Percentiles rank a stretch among this genome's conserved stretches.
phyloP scores from a whole-genome alignment of 2,329 filamentous ascomycete species.

The Hypoxylon sp. region DNA sequence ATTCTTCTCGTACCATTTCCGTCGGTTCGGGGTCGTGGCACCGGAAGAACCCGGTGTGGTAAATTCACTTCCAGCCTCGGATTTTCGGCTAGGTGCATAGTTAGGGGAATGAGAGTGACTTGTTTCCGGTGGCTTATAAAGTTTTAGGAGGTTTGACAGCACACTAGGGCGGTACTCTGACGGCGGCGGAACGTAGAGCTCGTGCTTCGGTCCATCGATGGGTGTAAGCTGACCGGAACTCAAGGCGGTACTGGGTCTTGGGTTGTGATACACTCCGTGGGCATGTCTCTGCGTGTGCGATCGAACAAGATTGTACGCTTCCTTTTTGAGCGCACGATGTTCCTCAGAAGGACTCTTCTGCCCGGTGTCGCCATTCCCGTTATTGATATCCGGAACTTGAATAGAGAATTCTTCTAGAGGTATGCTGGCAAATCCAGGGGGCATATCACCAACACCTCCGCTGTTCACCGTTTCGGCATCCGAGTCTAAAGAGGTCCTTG shows the following conservation, averaged over 20 bases:
- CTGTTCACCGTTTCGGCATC: slow-evolving; percentile 50
- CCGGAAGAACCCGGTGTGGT: slow-evolving; percentile 57
- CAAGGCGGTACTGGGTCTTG: slow-evolving; percentile 26
- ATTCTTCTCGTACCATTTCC: slow-evolving; percentile 64
- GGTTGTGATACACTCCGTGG: slow-evolving; percentile 33
- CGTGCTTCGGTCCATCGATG: slow-evolving; percentile 55
- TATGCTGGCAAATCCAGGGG: slow-evolving; percentile 47
- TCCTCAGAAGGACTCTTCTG: slow-evolving; percentile 42
- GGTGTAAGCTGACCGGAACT: slow-evolving; percentile 47
- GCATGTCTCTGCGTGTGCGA: slow-evolving; percentile 54
- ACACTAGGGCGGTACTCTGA: slow-evolving; percentile 60
- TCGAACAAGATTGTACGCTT: slow-evolving; percentile 59
- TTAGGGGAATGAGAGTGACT: slow-evolving; percentile 39
- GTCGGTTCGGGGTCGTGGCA: slow-evolving; percentile 57
- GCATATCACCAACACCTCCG: slow-evolving; percentile 46
- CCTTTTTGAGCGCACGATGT: slow-evolving; percentile 50
- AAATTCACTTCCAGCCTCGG: slow-evolving; percentile 45
- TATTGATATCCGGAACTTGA: slow-evolving; percentile 31
- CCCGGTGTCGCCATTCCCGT: slow-evolving; percentile 21
- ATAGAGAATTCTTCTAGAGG: slow-evolving; percentile 51
- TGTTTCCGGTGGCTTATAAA: slow-evolving; percentile 58
- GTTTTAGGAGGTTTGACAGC: slow-evolving; percentile 60
- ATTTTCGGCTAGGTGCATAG: slow-evolving; percentile 48
- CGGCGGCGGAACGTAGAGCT: slow-evolving; percentile 58
- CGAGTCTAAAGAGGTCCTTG: slow-evolving; percentile 56